phyloP scores from a whole-genome alignment of 1,139 yeast species.

The Blastobotrys arbuscula region DNA sequence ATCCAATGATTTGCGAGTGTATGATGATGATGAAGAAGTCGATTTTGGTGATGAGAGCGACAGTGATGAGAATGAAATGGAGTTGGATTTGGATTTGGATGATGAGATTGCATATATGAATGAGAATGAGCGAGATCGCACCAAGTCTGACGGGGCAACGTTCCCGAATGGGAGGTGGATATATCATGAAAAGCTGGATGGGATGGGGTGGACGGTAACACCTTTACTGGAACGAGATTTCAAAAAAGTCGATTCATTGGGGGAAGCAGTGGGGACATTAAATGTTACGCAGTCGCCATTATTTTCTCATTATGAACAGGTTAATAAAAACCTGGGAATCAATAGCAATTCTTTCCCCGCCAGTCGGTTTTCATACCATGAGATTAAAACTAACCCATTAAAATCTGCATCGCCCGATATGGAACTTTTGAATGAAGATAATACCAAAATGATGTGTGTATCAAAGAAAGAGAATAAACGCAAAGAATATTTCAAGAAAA shows the following conservation, averaged over 20 bases:
- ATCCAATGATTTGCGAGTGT: background rate
- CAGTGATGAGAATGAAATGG: conserved; percentile 23
- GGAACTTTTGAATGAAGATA: background rate
- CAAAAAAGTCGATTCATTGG: conserved; percentile 44
- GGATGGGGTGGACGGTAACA: conserved; percentile 54
- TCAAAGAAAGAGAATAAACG: conserved; percentile 15
- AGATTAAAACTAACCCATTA: conserved; percentile 20
- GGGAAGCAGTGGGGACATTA: conserved; percentile 45
- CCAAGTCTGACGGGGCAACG: background rate
- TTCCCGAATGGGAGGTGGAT: background rate
- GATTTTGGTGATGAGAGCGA: background rate
- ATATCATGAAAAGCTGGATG: conserved; percentile 24
- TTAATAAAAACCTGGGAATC: conserved; percentile 7
- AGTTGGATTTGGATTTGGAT: conserved; percentile 1
- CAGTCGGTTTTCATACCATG: conserved; percentile 21
- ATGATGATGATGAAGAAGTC: background rate
- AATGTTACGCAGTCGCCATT: conserved; percentile 38
- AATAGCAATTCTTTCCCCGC: conserved; percentile 11
- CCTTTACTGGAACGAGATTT: conserved; percentile 41
- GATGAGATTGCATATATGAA: background rate
- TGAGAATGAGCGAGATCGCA: background rate
- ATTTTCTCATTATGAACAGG: conserved; percentile 18
- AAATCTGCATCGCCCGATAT: conserved; percentile 9
- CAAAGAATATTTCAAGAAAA: conserved; percentile 5
- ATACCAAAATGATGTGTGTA: background rate